Evolutionary conservation across 441 rosid genomes (phyloP), one percentile per base, ranked within the genome.

Genomic region (Manihot esculenta): DNA sequence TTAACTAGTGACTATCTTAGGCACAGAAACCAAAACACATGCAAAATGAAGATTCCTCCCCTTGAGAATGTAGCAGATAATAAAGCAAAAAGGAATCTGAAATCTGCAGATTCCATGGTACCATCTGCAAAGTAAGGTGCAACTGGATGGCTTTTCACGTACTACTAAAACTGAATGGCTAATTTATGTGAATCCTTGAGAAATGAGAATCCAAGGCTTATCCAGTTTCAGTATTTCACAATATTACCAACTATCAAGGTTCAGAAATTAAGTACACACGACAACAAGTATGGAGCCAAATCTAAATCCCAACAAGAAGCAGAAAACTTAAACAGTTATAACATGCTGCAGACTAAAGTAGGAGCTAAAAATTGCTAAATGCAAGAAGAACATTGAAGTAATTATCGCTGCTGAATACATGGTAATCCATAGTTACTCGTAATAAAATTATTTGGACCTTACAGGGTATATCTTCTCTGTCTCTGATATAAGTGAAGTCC

Each of bases 401-500:
- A 10, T 64, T 64, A 7, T 51, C 2, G 26, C 56, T 20, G 26
- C 23, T 7, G 21, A 9, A 51, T 51, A 35, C 7, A 51, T n/a
- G 9, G 10, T 26, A 12, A 15, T 15, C 8, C 44, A 27, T 18
- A 17, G n/a, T 57, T 21, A 8, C 13, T 56, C 60, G 5, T 26
- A 7, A 33, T 10, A 66, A 53, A 12, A 7, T 14, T 26, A 20
- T 53, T 67, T 51, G 35, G 45, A 63, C 80, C 88, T 82, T 66
- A 89, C 98, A 12, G 84, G 88, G 68, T 48, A 84, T 26, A 72
- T 70, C 57, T 53, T 78, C 79, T 93, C 98, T 42, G 87, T 70
- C 63, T 84, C 86, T 15, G 85, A 80, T 56, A 90, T 83, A 66
- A 93, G 87, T n/a, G 84, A 84, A 77, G 88, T 81, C 98, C 97